Evolutionary conservation across 345 rosid species (phyloP), one percentile per base, ranked within the genome.

Genomic region (Eucalyptus curtisii): DNA sequence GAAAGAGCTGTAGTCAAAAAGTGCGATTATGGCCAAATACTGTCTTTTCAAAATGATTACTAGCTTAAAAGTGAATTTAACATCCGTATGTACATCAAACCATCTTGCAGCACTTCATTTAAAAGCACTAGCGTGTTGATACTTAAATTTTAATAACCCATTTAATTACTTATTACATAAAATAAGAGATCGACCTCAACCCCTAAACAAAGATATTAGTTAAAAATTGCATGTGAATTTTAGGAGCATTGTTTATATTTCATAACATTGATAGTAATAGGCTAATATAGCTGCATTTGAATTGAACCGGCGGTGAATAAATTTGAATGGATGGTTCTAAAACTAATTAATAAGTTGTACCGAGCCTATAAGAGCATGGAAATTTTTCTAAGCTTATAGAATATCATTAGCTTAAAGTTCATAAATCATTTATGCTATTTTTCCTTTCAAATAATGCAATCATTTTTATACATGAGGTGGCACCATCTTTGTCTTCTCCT

Each of bases 361-460:
- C 10, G 1, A 52, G 25, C 57, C 57, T 52, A 52, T 8, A 52
- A 52, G 57, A 20, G 57, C 10, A 52, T 52, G 57, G 0, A 55
- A 55, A 55, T 55, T 9, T 22, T 3, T 13, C 13, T 1, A 1
- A 55, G 1, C 30, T 55, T 52, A 52, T 52, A 20, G 10, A 52
- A 52, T 52, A 52, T 52, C 13, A 55, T 55, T 55, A 55, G 9
- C 2, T 55, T 9, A 55, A 24, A 55, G 13, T 55, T 55, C 0
- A 1, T 22, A 3, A 25, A 55, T 4, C 6, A 24, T 10, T 24
- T 55, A 22, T 55, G 0, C 3, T 1, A 25, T 24, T 55, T 55
- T 10, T 55, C 61, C 13, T 10, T 25, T 55, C 3, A 3, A 24
- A 55, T 24, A 52, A 20, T 52, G 10, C 57, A 52, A 20, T 8